phyloP scores from a whole-genome alignment of 2,329 filamentous ascomycete genomes.

The Aschersonia sp. region DNA sequence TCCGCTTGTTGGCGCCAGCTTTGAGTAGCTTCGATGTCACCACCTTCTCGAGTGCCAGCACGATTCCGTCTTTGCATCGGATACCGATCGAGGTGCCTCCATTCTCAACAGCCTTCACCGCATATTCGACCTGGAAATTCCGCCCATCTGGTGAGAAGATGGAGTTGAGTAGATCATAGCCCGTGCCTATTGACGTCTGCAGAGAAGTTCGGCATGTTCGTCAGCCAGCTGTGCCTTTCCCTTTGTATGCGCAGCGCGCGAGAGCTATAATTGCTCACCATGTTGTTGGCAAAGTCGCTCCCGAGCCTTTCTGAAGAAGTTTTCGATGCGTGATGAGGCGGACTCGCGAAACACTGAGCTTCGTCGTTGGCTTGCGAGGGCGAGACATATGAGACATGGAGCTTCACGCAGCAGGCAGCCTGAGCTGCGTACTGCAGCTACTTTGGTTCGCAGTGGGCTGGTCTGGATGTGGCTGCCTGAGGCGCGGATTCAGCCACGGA shows the following conservation, averaged over 20 bases:
- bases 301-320: not conserved
- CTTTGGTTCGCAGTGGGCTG: not conserved
- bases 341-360: no score
- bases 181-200: conserved; percentile 98
- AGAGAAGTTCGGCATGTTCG: not conserved
- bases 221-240: conserved; percentile 1
- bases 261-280: conserved; percentile 5
- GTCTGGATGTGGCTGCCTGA: conserved; percentile 14
- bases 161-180: conserved; percentile 98
- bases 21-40: conserved; percentile 92
- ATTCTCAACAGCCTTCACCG: conserved; percentile 96
- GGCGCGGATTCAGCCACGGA: conserved; percentile 10
- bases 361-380: not conserved
- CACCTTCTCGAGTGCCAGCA: conserved; percentile 93
- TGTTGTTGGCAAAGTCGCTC: not conserved
- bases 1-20: conserved; percentile 89
- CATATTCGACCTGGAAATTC: conserved; percentile 99
- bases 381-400: not conserved
- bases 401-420: conserved; percentile 22
- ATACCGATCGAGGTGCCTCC: conserved; percentile 94
- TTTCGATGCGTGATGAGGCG: no score
- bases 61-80: conserved; percentile 91
- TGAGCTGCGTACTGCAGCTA: conserved; percentile 24
- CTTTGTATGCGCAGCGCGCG: not conserved
- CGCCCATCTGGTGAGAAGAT: conserved; percentile 98